Evolutionary conservation across 257 asterid genomes (phyloP).

Genomic region (Nicotiana knightiana): DNA sequence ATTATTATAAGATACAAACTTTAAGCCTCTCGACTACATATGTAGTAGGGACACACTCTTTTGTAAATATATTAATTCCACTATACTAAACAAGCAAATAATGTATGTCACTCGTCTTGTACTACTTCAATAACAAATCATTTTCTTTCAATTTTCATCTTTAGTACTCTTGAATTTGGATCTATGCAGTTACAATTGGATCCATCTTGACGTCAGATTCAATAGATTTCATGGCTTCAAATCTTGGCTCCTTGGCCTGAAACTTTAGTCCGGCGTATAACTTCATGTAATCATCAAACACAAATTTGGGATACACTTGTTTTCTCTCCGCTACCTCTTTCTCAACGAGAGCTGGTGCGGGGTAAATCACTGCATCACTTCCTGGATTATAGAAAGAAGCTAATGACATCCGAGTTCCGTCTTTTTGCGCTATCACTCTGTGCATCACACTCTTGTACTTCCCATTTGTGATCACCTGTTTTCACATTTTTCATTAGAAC

Average conservation of each 20-base stretch:
- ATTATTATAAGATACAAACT: not conserved
- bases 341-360: slow-evolving; percentile 14
- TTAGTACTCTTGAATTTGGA: not conserved
- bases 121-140: not conserved
- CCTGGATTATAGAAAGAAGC: slow-evolving; percentile 33
- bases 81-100: not conserved
- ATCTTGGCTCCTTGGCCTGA: slow-evolving; percentile 31
- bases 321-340: slow-evolving; percentile 10
- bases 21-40: slow-evolving; percentile 2
- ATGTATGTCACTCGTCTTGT: not conserved
- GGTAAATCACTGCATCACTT: slow-evolving; percentile 26
- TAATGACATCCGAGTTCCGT: slow-evolving; percentile 23
- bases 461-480: slow-evolving; percentile 25
- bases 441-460: slow-evolving; percentile 28
- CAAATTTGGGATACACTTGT: slow-evolving; percentile 22
- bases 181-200: slow-evolving; percentile 12
- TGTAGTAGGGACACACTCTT: slow-evolving; percentile 4
- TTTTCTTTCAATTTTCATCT: not conserved
- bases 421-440: slow-evolving; percentile 22
- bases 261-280: slow-evolving; percentile 21
- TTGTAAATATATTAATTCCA: not conserved
- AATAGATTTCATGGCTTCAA: slow-evolving; percentile 23
- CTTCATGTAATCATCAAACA: slow-evolving; percentile 28
- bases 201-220: not conserved
- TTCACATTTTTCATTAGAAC: too few relatives aligned